Percentiles rank a stretch among this genome's conserved stretches.
These are phyloP conservation scores for Globisporangium nodosum DNA, from an alignment of 352 stramenopile species.

Conservation along the genomic window DNA sequence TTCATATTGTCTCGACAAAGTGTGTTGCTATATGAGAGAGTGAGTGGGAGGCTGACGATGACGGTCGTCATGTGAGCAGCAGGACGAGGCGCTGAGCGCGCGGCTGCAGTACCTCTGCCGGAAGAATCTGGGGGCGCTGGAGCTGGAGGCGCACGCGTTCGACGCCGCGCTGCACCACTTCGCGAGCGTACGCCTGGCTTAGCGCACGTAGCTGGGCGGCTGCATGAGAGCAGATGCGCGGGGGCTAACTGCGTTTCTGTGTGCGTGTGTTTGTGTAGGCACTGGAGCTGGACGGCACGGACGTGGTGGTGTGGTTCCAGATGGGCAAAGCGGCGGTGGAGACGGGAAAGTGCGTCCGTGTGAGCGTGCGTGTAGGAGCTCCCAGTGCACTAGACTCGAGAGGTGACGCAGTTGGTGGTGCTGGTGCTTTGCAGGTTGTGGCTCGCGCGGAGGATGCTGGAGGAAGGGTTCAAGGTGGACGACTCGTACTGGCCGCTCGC, in stretches of 20 bases:
- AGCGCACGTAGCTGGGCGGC: neutral
- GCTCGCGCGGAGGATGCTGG: slow-evolving; percentile 48
- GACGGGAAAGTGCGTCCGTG: slow-evolving; percentile 36
- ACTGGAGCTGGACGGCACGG: slow-evolving; percentile 50
- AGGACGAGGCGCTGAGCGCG: slow-evolving; percentile 24
- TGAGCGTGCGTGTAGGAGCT: neutral
- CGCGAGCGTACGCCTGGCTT: slow-evolving; percentile 18
- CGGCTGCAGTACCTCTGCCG: slow-evolving; percentile 64
- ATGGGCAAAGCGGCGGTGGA: slow-evolving; percentile 54
- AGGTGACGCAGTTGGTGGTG: neutral
- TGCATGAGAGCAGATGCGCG: neutral
- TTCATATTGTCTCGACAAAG: neutral
- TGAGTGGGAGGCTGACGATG: no score
- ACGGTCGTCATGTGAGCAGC: neutral
- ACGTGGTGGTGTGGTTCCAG: slow-evolving; percentile 75
- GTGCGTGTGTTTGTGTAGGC: slow-evolving; percentile 21
- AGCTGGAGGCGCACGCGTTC: slow-evolving; percentile 35
- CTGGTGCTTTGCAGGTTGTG: slow-evolving; percentile 27
- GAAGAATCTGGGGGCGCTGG: slow-evolving; percentile 62
- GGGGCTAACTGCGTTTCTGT: neutral
- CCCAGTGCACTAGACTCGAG: neutral
- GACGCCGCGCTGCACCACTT: slow-evolving; percentile 42
- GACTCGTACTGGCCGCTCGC: slow-evolving; percentile 60
- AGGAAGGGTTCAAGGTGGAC: slow-evolving; percentile 55
- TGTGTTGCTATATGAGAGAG: neutral